Base-by-base conservation (phyloP, 2,329 filamentous ascomycete genomes). In the Fusarium sambucinum region DNA sequence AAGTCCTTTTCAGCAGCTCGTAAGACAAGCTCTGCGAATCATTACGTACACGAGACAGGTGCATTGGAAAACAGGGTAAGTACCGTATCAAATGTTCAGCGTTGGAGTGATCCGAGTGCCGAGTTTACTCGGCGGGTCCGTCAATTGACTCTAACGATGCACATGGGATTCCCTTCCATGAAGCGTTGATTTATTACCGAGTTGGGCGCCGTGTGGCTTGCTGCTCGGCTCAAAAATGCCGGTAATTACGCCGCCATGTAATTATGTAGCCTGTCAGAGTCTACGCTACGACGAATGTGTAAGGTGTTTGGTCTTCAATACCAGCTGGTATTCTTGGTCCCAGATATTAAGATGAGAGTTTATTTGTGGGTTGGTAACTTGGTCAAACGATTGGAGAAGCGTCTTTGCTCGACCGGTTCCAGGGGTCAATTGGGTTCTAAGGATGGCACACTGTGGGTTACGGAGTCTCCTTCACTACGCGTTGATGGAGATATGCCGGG, bases 151-250 rank as follows among this genome's bases (percentile, higher is more conserved):
- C 50, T 60, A 32, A 23, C 38, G 41, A 47, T 37, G 42, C 59
- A 63, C 47, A 68, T 57, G 68, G 42, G 27, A 50, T 59, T 57
- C 50, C 42, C 38, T 30, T 35, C 12, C 32, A 41, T 19, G 47
- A 46, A 50, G 19, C 54, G 70, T 55, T 59, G 59, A 69, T 71
- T 57, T 50, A 40, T 68, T 71, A 38, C 69, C 66, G n/a, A 23
- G 53, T 71, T 68, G 44, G 66, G 69, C 25, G 19, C 12, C 25
- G 7, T 29, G 46, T 60, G 56, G 52, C 56, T 12, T 41, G 52
- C n/a, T 55, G 27, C 50, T 67, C 70, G 70, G 70, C 59, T 55
- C 41, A 59, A 51, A 66, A 55, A 29, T 72, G 70, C 70, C 70
- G 69, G 46, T 21, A 29, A 50, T 50, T 50, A 25, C 23, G 23